phyloP scores from a whole-genome alignment of 495 filamentous ascomycete genomes.

The Wilcoxina mikolae region DNA sequence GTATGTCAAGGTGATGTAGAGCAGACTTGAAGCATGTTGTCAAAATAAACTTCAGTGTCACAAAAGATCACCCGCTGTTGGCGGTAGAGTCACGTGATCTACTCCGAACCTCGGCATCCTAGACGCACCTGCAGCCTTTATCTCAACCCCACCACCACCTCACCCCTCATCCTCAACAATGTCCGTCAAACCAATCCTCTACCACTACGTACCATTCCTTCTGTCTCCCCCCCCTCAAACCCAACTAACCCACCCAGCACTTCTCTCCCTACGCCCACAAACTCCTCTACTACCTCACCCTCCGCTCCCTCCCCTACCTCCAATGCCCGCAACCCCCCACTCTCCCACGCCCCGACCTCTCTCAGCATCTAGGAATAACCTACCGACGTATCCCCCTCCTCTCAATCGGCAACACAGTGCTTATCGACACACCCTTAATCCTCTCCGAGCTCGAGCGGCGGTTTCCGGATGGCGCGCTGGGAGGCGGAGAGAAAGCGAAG shows the following conservation, averaged over 20 bases:
- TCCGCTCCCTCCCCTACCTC: conserved; percentile 42
- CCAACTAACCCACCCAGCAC: conserved; percentile 2
- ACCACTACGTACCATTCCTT: not conserved
- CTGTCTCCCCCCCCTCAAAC: not conserved
- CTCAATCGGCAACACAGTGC: conserved; percentile 41
- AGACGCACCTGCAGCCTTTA: too few species aligned
- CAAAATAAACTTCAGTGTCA: too few species aligned
- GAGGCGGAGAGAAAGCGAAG: conserved; percentile 21
- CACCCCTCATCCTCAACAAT: not conserved
- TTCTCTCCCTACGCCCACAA: conserved; percentile 44
- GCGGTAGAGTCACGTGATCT: too few species aligned
- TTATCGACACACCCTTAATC: conserved; percentile 47
- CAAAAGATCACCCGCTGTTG: too few species aligned
- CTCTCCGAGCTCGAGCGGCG: conserved; percentile 40
- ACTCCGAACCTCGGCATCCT: too few species aligned
- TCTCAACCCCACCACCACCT: not conserved
- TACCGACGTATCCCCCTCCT: conserved; percentile 55
- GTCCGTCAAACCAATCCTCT: not conserved
- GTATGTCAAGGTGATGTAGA: too few species aligned
- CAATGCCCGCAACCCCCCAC: conserved; percentile 48
- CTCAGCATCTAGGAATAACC: conserved; percentile 36
- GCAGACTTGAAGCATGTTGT: too few species aligned
- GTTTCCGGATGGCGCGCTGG: conserved; percentile 29
- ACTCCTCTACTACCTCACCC: conserved; percentile 44
- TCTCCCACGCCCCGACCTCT: conserved; percentile 45